These are phyloP conservation scores for Hymenoscyphus repandus DNA, from an alignment of 2,329 filamentous ascomycete species.

Conservation along the genomic window DNA sequence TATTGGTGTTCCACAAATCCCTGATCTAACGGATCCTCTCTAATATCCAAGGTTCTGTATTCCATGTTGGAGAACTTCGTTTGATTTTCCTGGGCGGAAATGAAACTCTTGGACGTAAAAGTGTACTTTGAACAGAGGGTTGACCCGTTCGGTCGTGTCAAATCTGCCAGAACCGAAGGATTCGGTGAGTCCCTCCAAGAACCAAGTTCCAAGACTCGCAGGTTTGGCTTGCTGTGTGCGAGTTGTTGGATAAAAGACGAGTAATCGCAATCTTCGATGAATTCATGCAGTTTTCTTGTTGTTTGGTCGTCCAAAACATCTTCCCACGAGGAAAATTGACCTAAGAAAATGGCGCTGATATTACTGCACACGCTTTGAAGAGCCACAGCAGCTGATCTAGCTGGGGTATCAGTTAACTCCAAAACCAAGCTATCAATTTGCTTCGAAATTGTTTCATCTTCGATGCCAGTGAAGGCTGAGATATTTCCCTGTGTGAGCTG, in stretches of 20 bases:
- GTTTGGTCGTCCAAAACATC: neutral
- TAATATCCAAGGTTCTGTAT: neutral
- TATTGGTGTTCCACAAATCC: slow-evolving; percentile 25
- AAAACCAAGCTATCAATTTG: too few species aligned
- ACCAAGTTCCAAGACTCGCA: slow-evolving; percentile 30
- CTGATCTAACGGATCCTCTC: neutral
- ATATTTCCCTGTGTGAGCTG: neutral
- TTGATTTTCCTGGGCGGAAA: neutral
- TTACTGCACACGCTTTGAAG: neutral
- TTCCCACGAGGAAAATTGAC: neutral
- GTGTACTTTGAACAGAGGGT: neutral
- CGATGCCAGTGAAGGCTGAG: too few species aligned
- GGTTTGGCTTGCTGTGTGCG: slow-evolving; percentile 21
- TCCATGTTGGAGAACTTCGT: slow-evolving; percentile 6
- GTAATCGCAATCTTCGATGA: neutral
- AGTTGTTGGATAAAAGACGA: neutral
- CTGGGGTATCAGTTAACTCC: too few species aligned
- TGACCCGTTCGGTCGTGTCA: neutral
- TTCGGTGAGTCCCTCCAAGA: slow-evolving; percentile 4
- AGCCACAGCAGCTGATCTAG: too few species aligned
- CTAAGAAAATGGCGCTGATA: neutral
- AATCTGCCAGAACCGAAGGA: neutral
- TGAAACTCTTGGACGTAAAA: neutral
- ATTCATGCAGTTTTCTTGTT: neutral
- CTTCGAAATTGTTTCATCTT: too few species aligned